These are phyloP conservation scores for Eremomyces bilateralis DNA, from an alignment of 495 filamentous ascomycete species.

Conservation along the genomic window DNA sequence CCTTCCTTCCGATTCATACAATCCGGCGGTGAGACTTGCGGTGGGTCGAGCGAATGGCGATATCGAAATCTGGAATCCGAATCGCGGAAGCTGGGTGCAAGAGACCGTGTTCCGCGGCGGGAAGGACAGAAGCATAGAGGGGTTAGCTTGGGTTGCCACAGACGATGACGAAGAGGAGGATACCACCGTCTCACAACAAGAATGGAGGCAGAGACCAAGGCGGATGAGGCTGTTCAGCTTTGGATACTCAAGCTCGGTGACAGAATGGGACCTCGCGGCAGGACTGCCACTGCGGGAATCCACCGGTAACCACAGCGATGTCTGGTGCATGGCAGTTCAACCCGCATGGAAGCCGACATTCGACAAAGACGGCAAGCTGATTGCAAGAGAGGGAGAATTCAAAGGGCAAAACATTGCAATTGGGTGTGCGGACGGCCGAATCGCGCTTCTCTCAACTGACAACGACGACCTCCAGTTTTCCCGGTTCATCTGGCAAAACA, in stretches of 20 bases:
- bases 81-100: slow-evolving; percentile 68
- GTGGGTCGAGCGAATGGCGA: slow-evolving; percentile 87
- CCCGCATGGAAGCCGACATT: slow-evolving; percentile 28
- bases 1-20: too few relatives aligned
- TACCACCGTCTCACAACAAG: slow-evolving; percentile 10
- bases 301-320: slow-evolving; percentile 82
- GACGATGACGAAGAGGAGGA: slow-evolving; percentile 36
- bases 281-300: slow-evolving; percentile 57
- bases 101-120: slow-evolving; percentile 71
- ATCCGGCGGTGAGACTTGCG: slow-evolving; percentile 64
- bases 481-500: slow-evolving; percentile 42
- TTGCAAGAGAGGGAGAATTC: slow-evolving; percentile 24
- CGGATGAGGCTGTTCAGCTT: slow-evolving; percentile 84
- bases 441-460: slow-evolving; percentile 67
- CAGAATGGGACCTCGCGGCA: slow-evolving; percentile 78
- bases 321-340: slow-evolving; percentile 91
- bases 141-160: slow-evolving; percentile 81
- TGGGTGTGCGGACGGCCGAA: slow-evolving; percentile 78
- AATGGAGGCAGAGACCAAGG: slow-evolving; percentile 40
- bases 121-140: slow-evolving; percentile 70
- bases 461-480: slow-evolving; percentile 58
- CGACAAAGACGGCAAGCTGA: slow-evolving; percentile 17
- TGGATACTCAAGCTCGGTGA: slow-evolving; percentile 75
- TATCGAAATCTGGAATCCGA: slow-evolving; percentile 95
- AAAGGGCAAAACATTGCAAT: slow-evolving; percentile 54